Evolutionary conservation across 441 rosid genomes (phyloP).

Genomic region (Croton setiger): DNA sequence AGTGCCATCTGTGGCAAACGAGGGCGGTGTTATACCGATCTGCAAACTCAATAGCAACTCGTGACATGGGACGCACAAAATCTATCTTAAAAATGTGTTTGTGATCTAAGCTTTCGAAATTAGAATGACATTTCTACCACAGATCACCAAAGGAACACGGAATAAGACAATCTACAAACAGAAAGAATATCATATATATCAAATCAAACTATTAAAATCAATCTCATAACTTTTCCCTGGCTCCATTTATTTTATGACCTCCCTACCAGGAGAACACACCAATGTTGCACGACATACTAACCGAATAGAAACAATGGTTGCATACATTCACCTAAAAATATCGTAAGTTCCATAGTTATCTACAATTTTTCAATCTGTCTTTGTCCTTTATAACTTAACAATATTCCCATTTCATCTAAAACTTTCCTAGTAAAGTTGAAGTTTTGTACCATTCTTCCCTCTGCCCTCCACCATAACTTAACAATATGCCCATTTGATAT

Average conservation of each 20-base stretch:
- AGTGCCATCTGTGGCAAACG: constrained; percentile 99
- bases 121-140: not conserved
- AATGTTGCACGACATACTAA: not conserved
- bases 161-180: not conserved
- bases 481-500: too few species aligned
- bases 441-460: not conserved
- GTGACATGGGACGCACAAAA: constrained; percentile 35
- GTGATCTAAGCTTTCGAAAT: not conserved
- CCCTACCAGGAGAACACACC: not conserved
- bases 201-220: not conserved
- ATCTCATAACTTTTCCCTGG: not conserved
- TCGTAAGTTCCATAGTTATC: not conserved
- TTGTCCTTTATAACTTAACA: not conserved
- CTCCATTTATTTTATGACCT: not conserved
- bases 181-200: not conserved
- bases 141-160: not conserved
- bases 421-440: not conserved
- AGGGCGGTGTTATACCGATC: constrained; percentile 99
- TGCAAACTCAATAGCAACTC: constrained; percentile 30
- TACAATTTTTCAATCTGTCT: not conserved
- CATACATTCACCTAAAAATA: not conserved
- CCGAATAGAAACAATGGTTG: not conserved
- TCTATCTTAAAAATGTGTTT: constrained; percentile 10
- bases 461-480: too few species aligned
- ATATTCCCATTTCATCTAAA: not conserved